phyloP scores from a whole-genome alignment of 345 rosid genomes.

The Raphanus sativus region DNA sequence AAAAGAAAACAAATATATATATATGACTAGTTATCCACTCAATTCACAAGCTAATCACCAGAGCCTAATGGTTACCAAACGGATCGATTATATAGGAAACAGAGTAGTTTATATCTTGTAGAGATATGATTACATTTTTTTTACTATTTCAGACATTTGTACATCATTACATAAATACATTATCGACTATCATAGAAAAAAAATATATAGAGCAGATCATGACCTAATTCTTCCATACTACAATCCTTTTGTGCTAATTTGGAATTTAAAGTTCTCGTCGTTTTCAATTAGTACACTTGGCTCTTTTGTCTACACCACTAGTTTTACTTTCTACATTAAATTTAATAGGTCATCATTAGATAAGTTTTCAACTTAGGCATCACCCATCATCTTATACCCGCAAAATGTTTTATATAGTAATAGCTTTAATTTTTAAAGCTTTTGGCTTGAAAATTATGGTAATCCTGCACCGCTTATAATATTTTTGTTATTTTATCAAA shows the following conservation, averaged over 20 bases:
- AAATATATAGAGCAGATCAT: conserved; percentile 25
- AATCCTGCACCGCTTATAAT: conserved; percentile 33
- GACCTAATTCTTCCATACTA: conserved; percentile 38
- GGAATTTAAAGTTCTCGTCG: conserved; percentile 6
- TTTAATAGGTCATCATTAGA: conserved; percentile 19
- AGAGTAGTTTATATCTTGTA: conserved; percentile 19
- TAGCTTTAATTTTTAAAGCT: conserved; percentile 8
- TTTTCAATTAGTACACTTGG: conserved; percentile 23
- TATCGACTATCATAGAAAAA: conserved; percentile 14
- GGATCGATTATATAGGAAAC: conserved; percentile 15
- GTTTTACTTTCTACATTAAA: conserved; percentile 18
- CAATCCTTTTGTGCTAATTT: conserved; percentile 5
- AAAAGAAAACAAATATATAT: neutral
- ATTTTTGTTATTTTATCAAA: neutral
- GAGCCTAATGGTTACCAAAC: conserved; percentile 12
- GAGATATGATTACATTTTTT: conserved; percentile 30
- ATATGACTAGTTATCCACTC: conserved; percentile 28
- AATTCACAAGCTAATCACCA: conserved; percentile 3
- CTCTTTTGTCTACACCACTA: conserved; percentile 33
- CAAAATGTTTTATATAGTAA: conserved; percentile 1
- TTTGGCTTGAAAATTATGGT: conserved; percentile 16
- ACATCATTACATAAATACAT: conserved; percentile 25
- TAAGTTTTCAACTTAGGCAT: conserved; percentile 19
- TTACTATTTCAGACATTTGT: conserved; percentile 16
- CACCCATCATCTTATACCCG: conserved; percentile 17